Conservation (phyloP, 805 yeast genomes). For the Saturnispora hagleri region DNA sequence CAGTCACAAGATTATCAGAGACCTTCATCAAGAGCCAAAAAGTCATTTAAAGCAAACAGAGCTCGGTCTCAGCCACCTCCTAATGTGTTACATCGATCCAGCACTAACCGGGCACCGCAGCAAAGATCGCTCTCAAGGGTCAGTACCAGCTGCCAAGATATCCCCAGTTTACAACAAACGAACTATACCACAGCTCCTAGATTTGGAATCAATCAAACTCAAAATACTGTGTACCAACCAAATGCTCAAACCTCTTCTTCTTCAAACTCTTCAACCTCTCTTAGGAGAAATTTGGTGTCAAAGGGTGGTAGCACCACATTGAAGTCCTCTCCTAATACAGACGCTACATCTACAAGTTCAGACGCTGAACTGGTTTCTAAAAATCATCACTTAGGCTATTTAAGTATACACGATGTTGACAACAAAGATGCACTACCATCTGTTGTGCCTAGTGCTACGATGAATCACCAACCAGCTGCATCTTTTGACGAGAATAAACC, state of each 20-base stretch:
- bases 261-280: conserved; percentile 3
- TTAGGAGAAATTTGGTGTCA: not conserved
- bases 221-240: not conserved
- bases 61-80: not conserved
- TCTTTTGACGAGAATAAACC: not conserved
- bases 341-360: conserved; percentile 1
- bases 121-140: not conserved
- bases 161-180: not conserved
- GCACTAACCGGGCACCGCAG: not conserved
- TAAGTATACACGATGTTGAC: not conserved
- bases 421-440: not conserved
- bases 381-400: not conserved
- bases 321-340: conserved; percentile 2
- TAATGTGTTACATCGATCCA: not conserved
- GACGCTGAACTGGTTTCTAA: not conserved
- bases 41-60: not conserved
- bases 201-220: not conserved
- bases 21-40: not conserved
- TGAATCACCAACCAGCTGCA: not conserved
- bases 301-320: not conserved
- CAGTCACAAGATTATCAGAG: not conserved
- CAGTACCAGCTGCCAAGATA: not conserved
- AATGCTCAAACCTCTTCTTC: conserved; percentile 3
- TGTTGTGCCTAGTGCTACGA: not conserved
- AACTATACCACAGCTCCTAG: not conserved